Evolutionary conservation across 805 yeast genomes (phyloP), one percentile per base, ranked within the genome.

Genomic region (Candida silvicultrix): DNA sequence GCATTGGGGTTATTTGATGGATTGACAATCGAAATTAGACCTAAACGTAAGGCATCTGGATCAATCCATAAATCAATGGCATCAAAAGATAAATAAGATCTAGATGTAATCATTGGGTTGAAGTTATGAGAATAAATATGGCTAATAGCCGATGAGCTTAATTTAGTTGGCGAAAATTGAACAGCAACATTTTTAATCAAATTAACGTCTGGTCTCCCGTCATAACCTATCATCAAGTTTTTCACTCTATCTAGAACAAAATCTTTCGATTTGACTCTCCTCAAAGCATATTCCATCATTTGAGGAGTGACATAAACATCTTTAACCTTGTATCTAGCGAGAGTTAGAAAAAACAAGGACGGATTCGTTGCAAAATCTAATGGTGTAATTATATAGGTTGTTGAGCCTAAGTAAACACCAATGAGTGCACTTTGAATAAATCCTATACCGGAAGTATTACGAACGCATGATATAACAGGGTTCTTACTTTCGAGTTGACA

Each of bases 41-140:
- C 99, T 51, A 89, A 92, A n/a, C 97, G 75, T 47, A 94, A 71
- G 0, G 95, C 92, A 41, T 84, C 71, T 0, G 96, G 89, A 59
- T 94, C 98, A 43, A 94, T 70, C 74, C 84, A 89, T 21, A 94
- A 63, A 51, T 88, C 94, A 19, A 88, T 83, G 0, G 97, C 95
- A 15, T 92, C 95, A 44, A 89, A 81, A 8, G 89, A 81, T 74
- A 92, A 74, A 63, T 89, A 90, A 1, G 97, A 88, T 44, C 98
- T 71, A 1, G 96, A 75, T 0, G 96, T 73, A 3, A 90, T 78
- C 67, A 89, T 75, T 1, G 97, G 95, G 59, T 89, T 90, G 64
- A 84, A 80, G 46, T 70, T 74, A 59, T 90, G 92, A 22, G 82
- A 81, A 59, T 86, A 94, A 3, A 89, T 83, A 31, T 85, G 78